A percentile compares a stretch with the other conserved stretches of the same genome.
phyloP scores from a whole-genome alignment of 306 rosid species.

The Quercus mongolica region DNA sequence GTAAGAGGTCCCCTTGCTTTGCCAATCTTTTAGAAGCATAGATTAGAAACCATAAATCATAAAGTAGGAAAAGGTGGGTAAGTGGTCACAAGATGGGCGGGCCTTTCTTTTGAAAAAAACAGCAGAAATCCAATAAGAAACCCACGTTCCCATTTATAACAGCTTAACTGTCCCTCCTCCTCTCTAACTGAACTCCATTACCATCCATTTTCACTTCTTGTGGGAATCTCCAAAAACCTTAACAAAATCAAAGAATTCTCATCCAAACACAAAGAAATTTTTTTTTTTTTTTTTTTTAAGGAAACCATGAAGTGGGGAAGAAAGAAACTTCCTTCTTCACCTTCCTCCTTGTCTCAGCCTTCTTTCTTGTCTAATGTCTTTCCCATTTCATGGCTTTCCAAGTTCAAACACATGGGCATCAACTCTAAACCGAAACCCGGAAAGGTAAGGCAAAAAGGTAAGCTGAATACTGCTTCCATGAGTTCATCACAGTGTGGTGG shows the following conservation, averaged over 20 bases:
- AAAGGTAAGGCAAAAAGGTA: slow-evolving; percentile 35
- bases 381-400: slow-evolving; percentile 70
- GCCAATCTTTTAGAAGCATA: slow-evolving; percentile 29
- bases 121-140: slow-evolving; percentile 35
- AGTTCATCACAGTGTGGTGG: slow-evolving; percentile 24
- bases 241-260: slow-evolving; percentile 4
- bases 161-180: slow-evolving; percentile 48
- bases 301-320: slow-evolving; percentile 60
- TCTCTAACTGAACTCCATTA: slow-evolving; percentile 19
- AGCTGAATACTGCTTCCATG: slow-evolving; percentile 28
- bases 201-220: slow-evolving; percentile 12
- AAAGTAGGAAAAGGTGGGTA: slow-evolving; percentile 51
- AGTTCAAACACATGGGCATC: slow-evolving; percentile 57
- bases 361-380: slow-evolving; percentile 59
- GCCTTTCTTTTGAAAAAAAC: slow-evolving; percentile 55
- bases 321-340: slow-evolving; percentile 47
- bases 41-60: background rate
- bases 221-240: slow-evolving; percentile 12
- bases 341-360: slow-evolving; percentile 51
- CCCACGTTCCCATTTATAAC: slow-evolving; percentile 65
- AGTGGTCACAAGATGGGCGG: slow-evolving; percentile 81
- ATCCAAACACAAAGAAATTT: background rate
- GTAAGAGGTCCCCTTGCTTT: slow-evolving; percentile 35
- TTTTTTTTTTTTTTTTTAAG: background rate
- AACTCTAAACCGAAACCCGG: slow-evolving; percentile 36